A percentile compares a stretch with the other conserved stretches of the same genome.
phyloP scores from a whole-genome alignment of 169 alveolate genomes.

The Plasmodium malariae region DNA sequence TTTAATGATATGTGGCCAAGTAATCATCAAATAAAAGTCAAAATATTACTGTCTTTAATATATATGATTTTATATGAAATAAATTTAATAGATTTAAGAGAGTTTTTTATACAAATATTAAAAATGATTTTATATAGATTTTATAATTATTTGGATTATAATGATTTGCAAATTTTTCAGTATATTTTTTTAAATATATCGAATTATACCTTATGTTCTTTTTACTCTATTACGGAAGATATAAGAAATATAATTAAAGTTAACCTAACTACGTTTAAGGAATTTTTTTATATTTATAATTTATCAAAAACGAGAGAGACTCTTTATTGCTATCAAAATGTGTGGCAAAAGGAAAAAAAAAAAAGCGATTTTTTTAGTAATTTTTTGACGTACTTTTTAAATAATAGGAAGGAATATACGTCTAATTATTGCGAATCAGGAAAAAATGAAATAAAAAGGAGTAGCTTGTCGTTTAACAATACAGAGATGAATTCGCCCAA shows the following conservation, averaged over 20 bases:
- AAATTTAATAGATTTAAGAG: constrained; percentile 10
- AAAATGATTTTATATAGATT: constrained; percentile 52
- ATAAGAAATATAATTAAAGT: constrained; percentile 8
- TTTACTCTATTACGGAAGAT: constrained; percentile 25
- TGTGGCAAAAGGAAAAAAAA: neutral
- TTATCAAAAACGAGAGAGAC: neutral
- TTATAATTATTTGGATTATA: constrained; percentile 51
- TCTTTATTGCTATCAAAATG: neutral
- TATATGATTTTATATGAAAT: constrained; percentile 52
- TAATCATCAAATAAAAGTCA: constrained; percentile 46
- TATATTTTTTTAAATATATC: constrained; percentile 55
- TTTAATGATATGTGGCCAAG: constrained; percentile 63
- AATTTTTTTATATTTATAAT: constrained; percentile 29
- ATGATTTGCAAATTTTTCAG: constrained; percentile 59
- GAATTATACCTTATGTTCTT: constrained; percentile 47
- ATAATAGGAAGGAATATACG: neutral
- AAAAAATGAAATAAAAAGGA: too few relatives aligned
- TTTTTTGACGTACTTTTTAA: constrained; percentile 8
- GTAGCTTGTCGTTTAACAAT: too few relatives aligned
- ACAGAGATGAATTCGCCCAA: too few relatives aligned
- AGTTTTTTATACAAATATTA: constrained; percentile 40
- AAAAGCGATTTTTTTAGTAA: neutral
- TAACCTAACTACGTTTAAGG: neutral
- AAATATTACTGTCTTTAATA: constrained; percentile 44
- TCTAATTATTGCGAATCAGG: too few relatives aligned